Evolutionary conservation across 2,329 filamentous ascomycete genomes (phyloP), one percentile per base, ranked within the genome.

Genomic region (Pseudogymnoascus sp.): DNA sequence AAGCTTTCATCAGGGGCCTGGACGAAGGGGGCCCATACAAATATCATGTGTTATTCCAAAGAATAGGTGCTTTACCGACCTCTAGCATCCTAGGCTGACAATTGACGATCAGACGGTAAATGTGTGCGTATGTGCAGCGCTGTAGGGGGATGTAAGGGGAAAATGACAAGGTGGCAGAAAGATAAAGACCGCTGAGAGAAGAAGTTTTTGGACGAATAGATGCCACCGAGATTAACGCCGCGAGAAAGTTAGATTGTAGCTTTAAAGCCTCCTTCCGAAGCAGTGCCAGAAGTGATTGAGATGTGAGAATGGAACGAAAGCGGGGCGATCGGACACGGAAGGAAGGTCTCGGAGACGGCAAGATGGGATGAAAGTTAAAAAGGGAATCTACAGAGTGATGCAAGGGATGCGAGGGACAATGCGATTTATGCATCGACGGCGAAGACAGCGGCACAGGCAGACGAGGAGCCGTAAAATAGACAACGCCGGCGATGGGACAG

Each of bases 241-340:
- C 23, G 23, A 52, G 4, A 30, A 18, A 52, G 23, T 52, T 52
- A 52, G 41, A 52, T 30, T 52, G 41, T 52, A 28, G 23, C 23
- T 30, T 15, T 52, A 52, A 52, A 23, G 23, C 10, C 41, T 52
- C 41, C 23, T 18, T 52, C 12, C 41, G 41, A 52, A 23, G 41
- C 38, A 18, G 18, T 23, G 10, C 41, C 41, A 2, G 41, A 28
- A 28, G 41, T 52, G 41, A 52, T 52, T 30, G 41, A 52, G 41
- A 52, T 52, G 41, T 52, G 41, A 52, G 41, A 52, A 52, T 52
- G 41, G 41, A 52, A 52, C 41, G 41, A 52, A 52, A 52, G 41
- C n/a, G 41, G 41, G 41, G 41, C 41, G 41, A 52, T 52, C 41
- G 23, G 41, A 52, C 23, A 52, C 5, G 41, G 41, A 30, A 30